Base-by-base conservation (phyloP, 1,284 basidiomycete genomes). In the Inonotus obliquus region DNA sequence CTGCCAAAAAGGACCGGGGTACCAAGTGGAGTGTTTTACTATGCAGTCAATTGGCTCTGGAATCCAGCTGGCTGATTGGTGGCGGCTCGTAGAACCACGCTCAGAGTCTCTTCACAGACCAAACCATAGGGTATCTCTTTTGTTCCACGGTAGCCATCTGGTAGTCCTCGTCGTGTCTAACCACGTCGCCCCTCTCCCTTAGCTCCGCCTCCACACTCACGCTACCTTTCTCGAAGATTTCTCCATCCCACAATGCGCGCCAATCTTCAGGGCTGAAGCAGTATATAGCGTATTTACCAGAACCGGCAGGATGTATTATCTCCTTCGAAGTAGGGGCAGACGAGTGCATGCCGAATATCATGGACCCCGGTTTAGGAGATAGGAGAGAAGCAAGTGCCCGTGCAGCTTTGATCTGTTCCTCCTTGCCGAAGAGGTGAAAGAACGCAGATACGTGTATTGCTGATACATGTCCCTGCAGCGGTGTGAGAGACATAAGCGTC, bases 221-320 rank as follows among this genome's bases (percentile, higher is more conserved):
- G 1, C 70, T 69, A 11, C 74, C 76, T 54, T 73, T 69, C 64
- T 68, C 66, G 60, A 79, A 79, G 14, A 80, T 69, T 61, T 70
- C 62, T 4, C 72, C 74, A 59, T 77, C 72, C 79, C 80, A 81
- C 49, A 81, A 65, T 58, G 72, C 72, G 23, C 62, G 64, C 77
- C 77, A 81, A 48, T 72, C 75, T 58, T 77, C 72, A 0, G 77
- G 75, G 47, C 68, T 71, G 63, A 74, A 72, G 54, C 71, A 73
- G 64, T 74, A 73, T 63, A 66, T 19, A 9, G 14, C 14, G 1
- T 39, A 17, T 25, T 60, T 59, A 49, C 39, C 45, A 61, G 66
- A 35, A 25, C 62, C 63, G n/a, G 23, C 54, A 11, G 29, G 11
- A 5, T n/a, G 32, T 41, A 57, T 35, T 0, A 47, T 54, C 38